Conservation (phyloP, 768 basidiomycete genomes). For the Amanita rimosa region DNA sequence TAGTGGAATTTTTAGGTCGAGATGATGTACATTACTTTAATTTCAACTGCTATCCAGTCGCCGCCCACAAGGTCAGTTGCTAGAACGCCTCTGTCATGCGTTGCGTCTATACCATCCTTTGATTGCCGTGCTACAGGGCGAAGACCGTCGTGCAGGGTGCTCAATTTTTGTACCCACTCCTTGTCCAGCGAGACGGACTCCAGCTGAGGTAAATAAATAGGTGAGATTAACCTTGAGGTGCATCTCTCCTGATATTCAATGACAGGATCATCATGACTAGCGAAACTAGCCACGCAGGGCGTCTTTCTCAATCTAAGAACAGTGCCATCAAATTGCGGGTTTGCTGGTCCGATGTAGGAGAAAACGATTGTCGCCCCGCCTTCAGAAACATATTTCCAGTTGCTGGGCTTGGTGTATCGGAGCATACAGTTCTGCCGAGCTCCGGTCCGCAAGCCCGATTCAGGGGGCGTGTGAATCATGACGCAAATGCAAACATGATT, state of each 20-base stretch:
- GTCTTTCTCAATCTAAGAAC: slow-evolving; percentile 74
- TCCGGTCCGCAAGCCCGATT: no score
- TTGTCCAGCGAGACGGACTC: slow-evolving; percentile 34
- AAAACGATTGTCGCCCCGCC: slow-evolving; percentile 91
- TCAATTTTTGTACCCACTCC: slow-evolving; percentile 52
- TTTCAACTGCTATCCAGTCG: slow-evolving; percentile 65
- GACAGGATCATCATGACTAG: slow-evolving; percentile 17
- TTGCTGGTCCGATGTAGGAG: slow-evolving; percentile 53
- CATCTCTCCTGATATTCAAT: slow-evolving; percentile 52
- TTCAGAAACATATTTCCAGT: slow-evolving; percentile 86
- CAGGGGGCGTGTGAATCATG: no score
- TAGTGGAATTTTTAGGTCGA: background rate
- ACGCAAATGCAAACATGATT: no score
- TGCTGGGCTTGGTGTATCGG: slow-evolving; percentile 17
- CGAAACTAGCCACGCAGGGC: slow-evolving; percentile 4
- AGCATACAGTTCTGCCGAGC: no score
- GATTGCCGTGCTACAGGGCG: slow-evolving; percentile 48
- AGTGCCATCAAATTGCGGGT: slow-evolving; percentile 43
- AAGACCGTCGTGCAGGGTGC: slow-evolving; percentile 27
- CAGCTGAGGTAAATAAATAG: slow-evolving; percentile 45
- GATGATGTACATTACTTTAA: slow-evolving; percentile 53
- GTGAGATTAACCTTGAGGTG: slow-evolving; percentile 55
- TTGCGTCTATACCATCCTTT: slow-evolving; percentile 49
- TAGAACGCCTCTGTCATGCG: slow-evolving; percentile 46
- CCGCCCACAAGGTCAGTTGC: slow-evolving; percentile 74